These are phyloP conservation scores for Aureobasidium sp. DNA, from an alignment of 2,329 filamentous ascomycete species.

Conservation along the genomic window DNA sequence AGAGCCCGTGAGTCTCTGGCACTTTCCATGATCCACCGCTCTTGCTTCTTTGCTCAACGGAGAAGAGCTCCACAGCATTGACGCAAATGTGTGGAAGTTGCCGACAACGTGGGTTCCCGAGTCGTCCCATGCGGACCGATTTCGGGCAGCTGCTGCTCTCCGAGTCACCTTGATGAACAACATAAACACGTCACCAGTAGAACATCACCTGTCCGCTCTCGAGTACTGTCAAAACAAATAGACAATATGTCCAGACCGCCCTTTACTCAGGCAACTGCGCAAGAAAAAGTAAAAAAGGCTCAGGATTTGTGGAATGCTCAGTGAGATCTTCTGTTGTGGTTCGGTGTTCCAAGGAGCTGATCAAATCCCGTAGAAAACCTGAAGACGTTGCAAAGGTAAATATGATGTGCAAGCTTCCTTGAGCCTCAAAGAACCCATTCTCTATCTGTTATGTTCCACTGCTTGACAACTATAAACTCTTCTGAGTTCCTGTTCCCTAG, in stretches of 20 bases:
- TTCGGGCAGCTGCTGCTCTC: not conserved
- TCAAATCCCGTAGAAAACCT: slow-evolving; percentile 3
- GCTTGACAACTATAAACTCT: not conserved
- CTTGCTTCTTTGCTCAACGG: not conserved
- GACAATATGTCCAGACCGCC: slow-evolving; percentile 48
- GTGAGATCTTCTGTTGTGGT: slow-evolving; percentile 36
- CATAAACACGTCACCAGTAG: not conserved
- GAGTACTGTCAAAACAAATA: not conserved
- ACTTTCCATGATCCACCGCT: slow-evolving; percentile 9
- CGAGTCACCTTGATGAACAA: slow-evolving; percentile 9
- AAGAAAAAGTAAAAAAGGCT: slow-evolving; percentile 72
- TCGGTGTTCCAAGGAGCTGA: not conserved
- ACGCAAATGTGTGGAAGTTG: not conserved
- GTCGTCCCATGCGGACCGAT: not conserved
- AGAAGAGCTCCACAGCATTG: slow-evolving; percentile 4
- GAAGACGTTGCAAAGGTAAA: slow-evolving; percentile 13
- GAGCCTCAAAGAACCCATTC: not conserved
- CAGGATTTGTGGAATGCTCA: slow-evolving; percentile 77
- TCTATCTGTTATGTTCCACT: not conserved
- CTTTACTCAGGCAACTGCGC: slow-evolving; percentile 66
- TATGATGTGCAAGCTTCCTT: not conserved
- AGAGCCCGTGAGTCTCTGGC: slow-evolving; percentile 10
- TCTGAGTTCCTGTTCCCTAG: slow-evolving; percentile 34
- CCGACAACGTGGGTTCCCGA: not conserved
- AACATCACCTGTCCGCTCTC: not conserved